Evolutionary conservation across 1,284 basidiomycete species (phyloP), one percentile per base, ranked within the genome.

Genomic region (Tilletia indica): DNA sequence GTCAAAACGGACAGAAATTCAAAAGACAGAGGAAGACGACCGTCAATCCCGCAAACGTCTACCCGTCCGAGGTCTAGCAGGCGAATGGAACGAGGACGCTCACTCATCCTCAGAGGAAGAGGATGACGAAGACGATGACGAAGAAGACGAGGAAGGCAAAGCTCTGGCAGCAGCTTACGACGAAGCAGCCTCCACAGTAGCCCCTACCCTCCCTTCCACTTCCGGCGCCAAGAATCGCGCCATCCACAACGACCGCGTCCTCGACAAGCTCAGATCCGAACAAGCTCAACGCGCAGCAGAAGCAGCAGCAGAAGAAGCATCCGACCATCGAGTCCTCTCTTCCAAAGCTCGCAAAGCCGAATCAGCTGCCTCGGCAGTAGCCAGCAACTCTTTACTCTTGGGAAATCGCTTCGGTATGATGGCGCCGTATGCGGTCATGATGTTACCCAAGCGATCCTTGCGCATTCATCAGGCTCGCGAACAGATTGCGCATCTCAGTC

Each of bases 401-500:
- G 77, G 78, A 3, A 68, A 73, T 6, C 76, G 78, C 3, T 80
- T 81, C 73, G 78, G 79, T 64, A 69, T 79, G 54, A 72, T 74
- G 2, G 77, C 80, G 42, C 79, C 80, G 3, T 79, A 78, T 74
- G 79, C 79, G 4, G 74, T 82, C 61, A 71, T 78, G 31, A 69
- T 72, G 36, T 71, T 73, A 5, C 54, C 71, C 71, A 3, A 76
- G 71, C 67, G 34, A 71, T 70, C 69, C 70, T 70, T 64, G 48
- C 73, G 31, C 31, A 49, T 8, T 21, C 68, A 54, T 8, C 64
- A 6, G 56, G 82, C 82, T n/a, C 72, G 80, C 19, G 82, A 84
- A 71, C 82, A 84, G 72, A 82, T 84, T 73, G 82, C 82, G 34
- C 75, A 73, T 48, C 79, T 84, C 14, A 68, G 82, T 2, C 80